Percentiles rank a stretch among this genome's conserved stretches.
phyloP scores from a whole-genome alignment of 495 filamentous ascomycete genomes.

The Aspergillus bertholletiae region DNA sequence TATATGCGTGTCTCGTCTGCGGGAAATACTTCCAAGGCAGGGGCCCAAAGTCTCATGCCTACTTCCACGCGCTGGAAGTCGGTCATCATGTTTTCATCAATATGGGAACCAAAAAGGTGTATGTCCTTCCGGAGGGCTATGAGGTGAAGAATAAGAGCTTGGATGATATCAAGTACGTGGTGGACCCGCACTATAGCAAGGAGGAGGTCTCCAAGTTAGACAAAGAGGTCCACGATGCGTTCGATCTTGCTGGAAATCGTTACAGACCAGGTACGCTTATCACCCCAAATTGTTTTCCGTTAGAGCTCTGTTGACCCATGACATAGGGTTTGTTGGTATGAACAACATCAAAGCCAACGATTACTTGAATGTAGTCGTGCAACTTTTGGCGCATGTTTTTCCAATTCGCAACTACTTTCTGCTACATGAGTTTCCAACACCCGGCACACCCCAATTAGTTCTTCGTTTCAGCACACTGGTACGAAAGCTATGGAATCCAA shows the following conservation, averaged over 20 bases:
- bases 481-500: slow-evolving; percentile 97
- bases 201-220: slow-evolving; percentile 78
- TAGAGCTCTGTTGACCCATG: slow-evolving; percentile 9
- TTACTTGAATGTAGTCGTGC: slow-evolving; percentile 95
- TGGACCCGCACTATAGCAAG: slow-evolving; percentile 82
- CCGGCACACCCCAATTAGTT: slow-evolving; percentile 52
- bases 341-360: slow-evolving; percentile 99
- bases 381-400: slow-evolving; percentile 83
- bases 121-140: slow-evolving; percentile 94
- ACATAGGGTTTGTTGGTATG: slow-evolving; percentile 85
- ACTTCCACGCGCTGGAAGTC: slow-evolving; percentile 94
- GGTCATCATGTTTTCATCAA: slow-evolving; percentile 98
- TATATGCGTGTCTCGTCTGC: slow-evolving; percentile 96
- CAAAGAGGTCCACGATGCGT: slow-evolving; percentile 67
- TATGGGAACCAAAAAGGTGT: slow-evolving; percentile 91
- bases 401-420: slow-evolving; percentile 93
- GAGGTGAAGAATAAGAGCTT: slow-evolving; percentile 93
- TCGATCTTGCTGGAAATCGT: slow-evolving; percentile 74
- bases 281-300: not conserved
- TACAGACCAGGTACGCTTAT: slow-evolving; percentile 66
- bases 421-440: slow-evolving; percentile 57
- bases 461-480: slow-evolving; percentile 86
- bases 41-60: slow-evolving; percentile 90
- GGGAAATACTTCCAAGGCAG: slow-evolving; percentile 97
- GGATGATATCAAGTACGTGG: slow-evolving; percentile 98